Evolutionary conservation across 1,139 yeast species (phyloP), one percentile per base, ranked within the genome.

Genomic region (Citeromyces hawaiiensis): DNA sequence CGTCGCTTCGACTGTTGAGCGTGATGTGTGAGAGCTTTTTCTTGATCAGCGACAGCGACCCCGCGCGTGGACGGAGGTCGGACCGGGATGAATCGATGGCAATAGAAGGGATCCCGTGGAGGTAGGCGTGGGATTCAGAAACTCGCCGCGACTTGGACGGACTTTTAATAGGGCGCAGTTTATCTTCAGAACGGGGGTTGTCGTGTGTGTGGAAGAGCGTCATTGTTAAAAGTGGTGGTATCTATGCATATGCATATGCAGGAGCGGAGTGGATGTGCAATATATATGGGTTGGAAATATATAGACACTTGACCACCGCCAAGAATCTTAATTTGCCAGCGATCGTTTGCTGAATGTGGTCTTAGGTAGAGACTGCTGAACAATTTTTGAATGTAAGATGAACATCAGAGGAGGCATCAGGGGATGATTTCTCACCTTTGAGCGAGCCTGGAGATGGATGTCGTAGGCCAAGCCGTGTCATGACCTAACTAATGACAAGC

Each of bases 61-160:
- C 34, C 16, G 34, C 34, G 7, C 34, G 15, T 4, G 34, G 34
- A 30, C 34, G 34, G 7, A 13, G 7, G 17, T 14, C 34, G 10
- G 34, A 30, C 17, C 34, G 15, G 4, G 34, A 30, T 16, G 34
- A 5, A 3, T 30, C 34, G 16, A 30, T 30, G 34, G 34, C 34
- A 17, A 30, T 30, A 9, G 34, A 30, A 10, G 34, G 34, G 15
- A 30, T 30, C 15, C 34, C 34, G 34, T 30, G 34, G 10, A 30
- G 17, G 34, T 30, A 13, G 3, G 34, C 34, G 17, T 30, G 34
- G 17, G 34, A 30, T 4, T 30, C 34, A 10, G 34, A 30, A 7
- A 30, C 15, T 16, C 34, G 15, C 8, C 34, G 15, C 17, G 15
- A 13, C 15, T 16, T 17, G 7, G 34, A 16, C 17, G 15, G 8